These are phyloP conservation scores for Cyberlindnera nakhonratchasimensis DNA, from an alignment of 805 yeast genomes.

Conservation along the genomic window DNA sequence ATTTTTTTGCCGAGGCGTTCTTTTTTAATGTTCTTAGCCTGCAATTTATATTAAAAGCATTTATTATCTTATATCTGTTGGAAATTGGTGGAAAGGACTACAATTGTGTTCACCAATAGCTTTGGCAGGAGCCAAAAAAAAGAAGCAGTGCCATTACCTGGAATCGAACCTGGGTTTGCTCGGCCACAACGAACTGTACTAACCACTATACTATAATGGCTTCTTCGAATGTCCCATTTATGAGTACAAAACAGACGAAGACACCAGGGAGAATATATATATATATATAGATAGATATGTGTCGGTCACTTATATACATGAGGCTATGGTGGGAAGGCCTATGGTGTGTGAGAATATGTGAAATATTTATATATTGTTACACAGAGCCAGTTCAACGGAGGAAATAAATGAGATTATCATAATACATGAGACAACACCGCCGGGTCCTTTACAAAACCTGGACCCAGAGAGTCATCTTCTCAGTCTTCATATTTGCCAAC, in stretches of 20 bases:
- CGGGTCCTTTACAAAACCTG: slow-evolving; percentile 32
- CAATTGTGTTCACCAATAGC: no score
- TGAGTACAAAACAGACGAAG: neutral
- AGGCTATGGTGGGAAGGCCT: neutral
- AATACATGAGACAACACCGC: neutral
- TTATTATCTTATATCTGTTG: neutral
- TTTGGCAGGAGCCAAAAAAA: no score
- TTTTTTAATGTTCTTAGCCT: neutral
- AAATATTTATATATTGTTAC: no score
- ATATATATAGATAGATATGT: neutral
- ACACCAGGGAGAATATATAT: neutral
- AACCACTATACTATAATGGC: slow-evolving; percentile 59
- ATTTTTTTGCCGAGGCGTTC: slow-evolving; percentile 25
- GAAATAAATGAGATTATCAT: neutral
- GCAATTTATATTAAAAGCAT: no score
- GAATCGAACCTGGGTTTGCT: slow-evolving; percentile 73
- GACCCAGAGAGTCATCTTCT: slow-evolving; percentile 39
- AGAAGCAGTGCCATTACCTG: slow-evolving; percentile 57
- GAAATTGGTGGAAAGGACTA: neutral
- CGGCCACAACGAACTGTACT: slow-evolving; percentile 74
- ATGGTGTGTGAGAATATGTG: no score
- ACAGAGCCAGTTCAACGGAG: neutral
- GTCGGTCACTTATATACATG: neutral
- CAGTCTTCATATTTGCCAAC: slow-evolving; percentile 21
- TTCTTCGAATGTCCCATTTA: slow-evolving; percentile 5